phyloP scores from a whole-genome alignment of 2,329 filamentous ascomycete species.

The Paraphaeosphaeria minitans region DNA sequence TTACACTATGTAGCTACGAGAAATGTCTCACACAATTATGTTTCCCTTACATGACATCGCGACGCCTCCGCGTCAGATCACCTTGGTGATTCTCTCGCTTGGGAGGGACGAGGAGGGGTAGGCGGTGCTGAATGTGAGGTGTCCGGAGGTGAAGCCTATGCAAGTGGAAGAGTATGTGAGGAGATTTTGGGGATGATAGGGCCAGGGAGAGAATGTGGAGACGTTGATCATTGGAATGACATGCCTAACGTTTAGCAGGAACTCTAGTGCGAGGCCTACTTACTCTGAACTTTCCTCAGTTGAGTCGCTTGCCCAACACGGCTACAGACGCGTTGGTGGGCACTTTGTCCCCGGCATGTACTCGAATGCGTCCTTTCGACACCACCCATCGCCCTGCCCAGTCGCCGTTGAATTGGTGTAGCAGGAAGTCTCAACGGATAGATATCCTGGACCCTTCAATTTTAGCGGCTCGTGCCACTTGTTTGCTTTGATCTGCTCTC shows the following conservation, averaged over 20 bases:
- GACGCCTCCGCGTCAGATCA: too few relatives aligned
- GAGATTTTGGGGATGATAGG: conserved; percentile 16
- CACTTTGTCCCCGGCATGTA: background rate
- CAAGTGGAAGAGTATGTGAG: conserved; percentile 18
- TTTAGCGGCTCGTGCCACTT: background rate
- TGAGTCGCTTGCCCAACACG: too few relatives aligned
- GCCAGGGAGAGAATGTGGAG: background rate
- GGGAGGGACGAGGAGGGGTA: conserved; percentile 17
- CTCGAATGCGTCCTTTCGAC: background rate
- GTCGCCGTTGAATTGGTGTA: background rate
- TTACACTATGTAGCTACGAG: too few relatives aligned
- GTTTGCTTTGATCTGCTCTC: background rate
- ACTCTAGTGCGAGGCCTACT: background rate
- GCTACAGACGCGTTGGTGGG: background rate
- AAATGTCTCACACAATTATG: too few relatives aligned
- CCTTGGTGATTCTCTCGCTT: too few relatives aligned
- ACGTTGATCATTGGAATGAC: background rate
- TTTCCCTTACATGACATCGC: too few relatives aligned
- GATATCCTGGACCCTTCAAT: background rate
- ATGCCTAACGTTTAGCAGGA: background rate
- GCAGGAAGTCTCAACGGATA: background rate
- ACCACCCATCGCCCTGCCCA: background rate
- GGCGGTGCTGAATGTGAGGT: conserved; percentile 17
- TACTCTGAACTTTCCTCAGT: too few relatives aligned
- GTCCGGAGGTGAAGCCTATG: conserved; percentile 15